Evolutionary conservation across 164 flowering plant species (phyloP).

Genomic region (Annona squamosa): DNA sequence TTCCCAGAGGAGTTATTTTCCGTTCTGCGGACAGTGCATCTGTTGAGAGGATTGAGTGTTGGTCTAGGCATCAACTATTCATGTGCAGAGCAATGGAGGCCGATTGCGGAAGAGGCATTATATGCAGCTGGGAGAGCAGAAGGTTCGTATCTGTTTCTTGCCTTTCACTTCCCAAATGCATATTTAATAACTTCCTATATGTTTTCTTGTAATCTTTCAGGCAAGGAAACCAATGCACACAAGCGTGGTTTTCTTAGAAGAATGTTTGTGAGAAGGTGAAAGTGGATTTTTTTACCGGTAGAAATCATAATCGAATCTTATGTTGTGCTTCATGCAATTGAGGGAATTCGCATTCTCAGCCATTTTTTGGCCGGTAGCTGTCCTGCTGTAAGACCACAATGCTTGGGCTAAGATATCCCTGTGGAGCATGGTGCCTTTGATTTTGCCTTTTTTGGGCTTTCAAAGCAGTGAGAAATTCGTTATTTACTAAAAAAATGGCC

Average conservation of each 20-base stretch:
- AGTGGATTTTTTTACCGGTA: neutral
- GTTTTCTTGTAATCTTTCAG: conserved; percentile 24
- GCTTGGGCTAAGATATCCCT: too few species aligned
- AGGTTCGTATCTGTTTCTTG: conserved; percentile 24
- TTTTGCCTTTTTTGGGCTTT: too few species aligned
- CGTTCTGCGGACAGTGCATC: conserved; percentile 79
- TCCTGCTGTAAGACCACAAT: too few species aligned
- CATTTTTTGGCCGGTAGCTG: too few species aligned
- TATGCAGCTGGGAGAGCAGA: conserved; percentile 53
- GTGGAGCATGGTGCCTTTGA: too few species aligned
- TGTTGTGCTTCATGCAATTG: too few species aligned
- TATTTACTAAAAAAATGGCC: too few species aligned
- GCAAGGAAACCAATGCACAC: conserved; percentile 16
- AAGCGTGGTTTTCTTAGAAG: conserved; percentile 29
- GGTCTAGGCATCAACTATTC: conserved; percentile 88
- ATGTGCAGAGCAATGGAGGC: conserved; percentile 88
- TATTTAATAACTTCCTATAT: neutral
- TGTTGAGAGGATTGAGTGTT: conserved; percentile 88
- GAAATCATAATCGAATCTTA: too few species aligned
- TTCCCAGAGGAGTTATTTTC: conserved; percentile 96
- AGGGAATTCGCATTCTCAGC: too few species aligned
- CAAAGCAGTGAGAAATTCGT: too few species aligned
- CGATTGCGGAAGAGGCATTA: conserved; percentile 89
- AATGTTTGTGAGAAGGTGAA: conserved; percentile 23
- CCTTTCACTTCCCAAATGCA: neutral